Evolutionary conservation across 805 yeast genomes (phyloP), one percentile per base, ranked within the genome.

Genomic region (Soucietia sequanensis): DNA sequence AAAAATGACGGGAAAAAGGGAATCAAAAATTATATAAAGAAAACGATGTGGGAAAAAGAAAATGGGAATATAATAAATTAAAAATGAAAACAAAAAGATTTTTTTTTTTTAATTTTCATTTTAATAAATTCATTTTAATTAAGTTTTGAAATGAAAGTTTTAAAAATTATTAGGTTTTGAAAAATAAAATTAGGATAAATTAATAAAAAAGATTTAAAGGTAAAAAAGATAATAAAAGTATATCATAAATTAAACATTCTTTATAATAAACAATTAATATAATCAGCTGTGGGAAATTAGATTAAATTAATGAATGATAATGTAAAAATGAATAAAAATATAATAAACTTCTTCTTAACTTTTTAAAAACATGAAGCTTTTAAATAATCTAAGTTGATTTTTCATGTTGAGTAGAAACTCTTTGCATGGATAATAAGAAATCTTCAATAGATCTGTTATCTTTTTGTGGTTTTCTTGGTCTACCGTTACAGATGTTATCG

Each of bases 401-500:
- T 73, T 84, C 91, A 71, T 84, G 91, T 71, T 82, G 89, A 70
- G 91, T 84, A 52, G 90, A 84, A 47, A 84, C 91, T 78, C 91
- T 80, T 75, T 79, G 82, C 90, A 84, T 83, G 56, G 90, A 83
- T 58, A 80, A 81, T 66, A 84, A 73, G 78, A 84, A 84, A 68
- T 84, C 91, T 75, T 84, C 91, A 46, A 84, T 63, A 42, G 88
- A 74, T 80, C 90, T 81, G 52, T 61, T 49, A 56, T 76, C 79
- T 48, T 70, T 70, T 31, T 69, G 62, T 48, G 65, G 60, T 71
- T 78, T 75, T 50, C 64, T 50, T 64, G 81, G 75, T 71, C 76
- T 80, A 73, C 93, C 89, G 76, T 84, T 84, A 81, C 85, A 82
- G 65, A 83, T 67, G 75, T 81, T 78, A 73, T 84, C 95, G 60